These are phyloP conservation scores for Heterobasidion irregulare DNA, from an alignment of 1,284 basidiomycete genomes.

Conservation along the genomic window DNA sequence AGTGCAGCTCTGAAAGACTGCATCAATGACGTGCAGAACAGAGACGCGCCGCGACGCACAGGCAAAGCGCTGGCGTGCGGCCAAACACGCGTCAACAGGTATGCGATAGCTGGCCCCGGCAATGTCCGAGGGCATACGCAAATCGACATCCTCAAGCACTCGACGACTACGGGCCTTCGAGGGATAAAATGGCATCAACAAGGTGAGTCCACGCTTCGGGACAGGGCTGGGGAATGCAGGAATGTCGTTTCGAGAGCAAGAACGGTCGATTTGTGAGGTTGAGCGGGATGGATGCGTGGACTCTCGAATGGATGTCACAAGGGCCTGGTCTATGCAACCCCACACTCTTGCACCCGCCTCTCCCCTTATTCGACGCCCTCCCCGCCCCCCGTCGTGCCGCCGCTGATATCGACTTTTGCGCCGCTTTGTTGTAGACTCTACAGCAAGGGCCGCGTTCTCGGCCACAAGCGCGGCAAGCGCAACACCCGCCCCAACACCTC, in stretches of 20 bases:
- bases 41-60: no score
- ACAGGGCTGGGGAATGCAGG: not conserved
- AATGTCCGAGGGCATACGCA: slow-evolving; percentile 3
- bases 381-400: not conserved
- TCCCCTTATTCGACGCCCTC: not conserved
- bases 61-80: no score
- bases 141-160: slow-evolving; percentile 1
- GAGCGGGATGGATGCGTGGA: slow-evolving; percentile 8
- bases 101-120: no score
- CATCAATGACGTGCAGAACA: slow-evolving; percentile 26
- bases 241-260: not conserved
- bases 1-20: slow-evolving; percentile 32
- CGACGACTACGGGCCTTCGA: slow-evolving; percentile 9
- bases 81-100: not conserved
- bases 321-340: not conserved
- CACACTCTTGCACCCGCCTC: slow-evolving; percentile 4
- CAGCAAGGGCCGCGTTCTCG: slow-evolving; percentile 94
- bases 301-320: not conserved
- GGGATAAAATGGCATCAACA: slow-evolving; percentile 15
- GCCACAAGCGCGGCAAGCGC: slow-evolving; percentile 98
- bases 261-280: slow-evolving; percentile 7
- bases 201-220: slow-evolving; percentile 11
- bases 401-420: not conserved
- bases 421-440: slow-evolving; percentile 66
- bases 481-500: slow-evolving; percentile 95